Conservation (phyloP, 1,284 basidiomycete genomes). For the Tylopilus sp. region DNA sequence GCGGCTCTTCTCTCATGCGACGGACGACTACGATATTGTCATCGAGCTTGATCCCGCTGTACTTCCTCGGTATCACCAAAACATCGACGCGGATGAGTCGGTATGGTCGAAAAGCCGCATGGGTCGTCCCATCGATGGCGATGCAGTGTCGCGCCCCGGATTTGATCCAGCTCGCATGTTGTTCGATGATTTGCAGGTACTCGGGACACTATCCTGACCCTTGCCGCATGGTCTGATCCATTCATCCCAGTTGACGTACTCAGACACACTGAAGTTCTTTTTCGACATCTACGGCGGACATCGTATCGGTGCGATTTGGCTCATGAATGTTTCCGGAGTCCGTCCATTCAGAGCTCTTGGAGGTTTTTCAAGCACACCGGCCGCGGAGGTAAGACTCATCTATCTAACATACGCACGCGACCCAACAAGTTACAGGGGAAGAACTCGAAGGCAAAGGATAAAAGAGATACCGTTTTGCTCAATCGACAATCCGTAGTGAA, state of each 20-base stretch:
- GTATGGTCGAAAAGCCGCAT: slow-evolving; percentile 42
- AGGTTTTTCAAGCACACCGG: slow-evolving; percentile 70
- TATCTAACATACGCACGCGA: background rate
- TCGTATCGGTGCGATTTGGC: slow-evolving; percentile 84
- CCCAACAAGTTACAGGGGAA: slow-evolving; percentile 30
- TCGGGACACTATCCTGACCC: slow-evolving; percentile 18
- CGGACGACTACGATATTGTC: slow-evolving; percentile 82
- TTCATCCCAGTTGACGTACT: slow-evolving; percentile 61
- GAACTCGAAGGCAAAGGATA: slow-evolving; percentile 55
- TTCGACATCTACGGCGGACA: slow-evolving; percentile 81
- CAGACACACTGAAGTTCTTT: slow-evolving; percentile 81
- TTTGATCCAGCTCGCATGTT: slow-evolving; percentile 81
- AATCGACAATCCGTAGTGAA: slow-evolving; percentile 69
- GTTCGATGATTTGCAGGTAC: slow-evolving; percentile 68
- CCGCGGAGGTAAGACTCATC: slow-evolving; percentile 33
- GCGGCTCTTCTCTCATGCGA: slow-evolving; percentile 82
- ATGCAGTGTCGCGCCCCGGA: slow-evolving; percentile 48
- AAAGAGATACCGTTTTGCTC: slow-evolving; percentile 58
- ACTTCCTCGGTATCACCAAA: slow-evolving; percentile 74
- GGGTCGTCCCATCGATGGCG: slow-evolving; percentile 48
- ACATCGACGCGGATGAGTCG: slow-evolving; percentile 47
- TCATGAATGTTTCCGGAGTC: slow-evolving; percentile 56
- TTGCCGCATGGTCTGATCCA: slow-evolving; percentile 2
- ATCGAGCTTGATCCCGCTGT: slow-evolving; percentile 67
- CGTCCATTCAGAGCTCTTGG: slow-evolving; percentile 80